phyloP scores from a whole-genome alignment of 2,329 filamentous ascomycete genomes.

The Tolypocladium inflatum region DNA sequence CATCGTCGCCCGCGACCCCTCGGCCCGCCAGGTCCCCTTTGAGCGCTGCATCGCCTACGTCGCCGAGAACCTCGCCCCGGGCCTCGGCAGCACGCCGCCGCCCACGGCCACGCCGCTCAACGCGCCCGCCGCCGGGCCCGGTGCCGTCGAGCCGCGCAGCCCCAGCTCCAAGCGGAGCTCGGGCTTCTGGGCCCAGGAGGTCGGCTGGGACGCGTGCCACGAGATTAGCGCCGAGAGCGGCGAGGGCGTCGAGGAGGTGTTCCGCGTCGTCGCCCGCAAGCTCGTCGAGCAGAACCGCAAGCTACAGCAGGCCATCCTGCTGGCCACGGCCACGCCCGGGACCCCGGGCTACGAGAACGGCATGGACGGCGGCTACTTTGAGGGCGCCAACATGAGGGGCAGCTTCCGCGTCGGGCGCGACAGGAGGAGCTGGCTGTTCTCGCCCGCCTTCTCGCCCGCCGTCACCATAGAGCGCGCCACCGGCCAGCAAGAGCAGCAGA shows the following conservation, averaged over 20 bases:
- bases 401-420: constrained; percentile 51
- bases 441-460: constrained; percentile 41
- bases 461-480: constrained; percentile 36
- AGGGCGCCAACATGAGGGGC: constrained; percentile 32
- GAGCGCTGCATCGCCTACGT: constrained; percentile 95
- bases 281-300: constrained; percentile 55
- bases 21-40: constrained; percentile 75
- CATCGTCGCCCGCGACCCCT: constrained; percentile 76
- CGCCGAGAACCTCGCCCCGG: constrained; percentile 77
- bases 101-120: constrained; percentile 43
- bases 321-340: constrained; percentile 43
- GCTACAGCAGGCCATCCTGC: constrained; percentile 48
- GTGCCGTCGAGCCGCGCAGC: constrained; percentile 42
- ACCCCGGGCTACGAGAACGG: constrained; percentile 36
- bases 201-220: constrained; percentile 94
- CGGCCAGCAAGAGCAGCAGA: constrained; percentile 16
- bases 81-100: constrained; percentile 56
- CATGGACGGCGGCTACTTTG: constrained; percentile 41
- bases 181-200: constrained; percentile 84
- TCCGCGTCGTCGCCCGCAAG: constrained; percentile 58
- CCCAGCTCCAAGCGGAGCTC: constrained; percentile 58
- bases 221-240: constrained; percentile 92
- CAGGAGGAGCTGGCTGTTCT: constrained; percentile 49
- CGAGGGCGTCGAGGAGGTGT: constrained; percentile 94
- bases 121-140: constrained; percentile 12